Evolutionary conservation across 805 yeast species (phyloP).

Genomic region (Maudiozyma barnettii): DNA sequence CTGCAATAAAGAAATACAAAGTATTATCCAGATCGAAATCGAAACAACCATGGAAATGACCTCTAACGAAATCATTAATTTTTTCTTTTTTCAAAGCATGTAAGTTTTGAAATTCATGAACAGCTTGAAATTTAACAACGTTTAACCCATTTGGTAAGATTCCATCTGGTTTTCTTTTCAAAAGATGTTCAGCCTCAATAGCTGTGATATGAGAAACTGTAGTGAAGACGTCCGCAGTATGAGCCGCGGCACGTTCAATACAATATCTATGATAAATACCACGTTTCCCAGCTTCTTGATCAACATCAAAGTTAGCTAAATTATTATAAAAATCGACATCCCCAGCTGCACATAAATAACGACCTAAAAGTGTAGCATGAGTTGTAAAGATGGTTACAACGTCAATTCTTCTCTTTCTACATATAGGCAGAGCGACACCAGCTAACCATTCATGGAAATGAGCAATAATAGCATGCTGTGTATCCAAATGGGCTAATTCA

Average conservation of each 20-base stretch:
- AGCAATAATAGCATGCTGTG: constrained; percentile 79
- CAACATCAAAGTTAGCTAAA: constrained; percentile 82
- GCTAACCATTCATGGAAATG: constrained; percentile 99
- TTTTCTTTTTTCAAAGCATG: constrained; percentile 88
- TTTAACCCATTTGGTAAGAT: constrained; percentile 94
- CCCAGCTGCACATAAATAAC: constrained; percentile 95
- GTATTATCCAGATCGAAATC: constrained; percentile 94
- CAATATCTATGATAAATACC: constrained; percentile 97
- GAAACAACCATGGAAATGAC: constrained; percentile 94
- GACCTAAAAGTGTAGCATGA: constrained; percentile 90
- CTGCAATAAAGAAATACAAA: constrained; percentile 90
- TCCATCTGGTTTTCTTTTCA: constrained; percentile 95
- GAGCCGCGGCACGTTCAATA: constrained; percentile 93
- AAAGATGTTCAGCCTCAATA: constrained; percentile 81
- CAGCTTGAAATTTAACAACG: constrained; percentile 92
- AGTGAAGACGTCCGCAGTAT: constrained; percentile 91
- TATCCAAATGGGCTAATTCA: constrained; percentile 77
- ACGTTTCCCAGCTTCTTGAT: constrained; percentile 94
- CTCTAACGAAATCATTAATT: constrained; percentile 88
- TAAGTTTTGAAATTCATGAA: constrained; percentile 94
- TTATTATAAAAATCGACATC: constrained; percentile 93
- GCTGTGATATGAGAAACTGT: constrained; percentile 98
- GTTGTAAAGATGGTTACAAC: constrained; percentile 94
- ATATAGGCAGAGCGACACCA: constrained; percentile 87
- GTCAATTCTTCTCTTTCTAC: constrained; percentile 84